phyloP scores from a whole-genome alignment of 2,329 filamentous ascomycete genomes.

The Nemania bipapillata region DNA sequence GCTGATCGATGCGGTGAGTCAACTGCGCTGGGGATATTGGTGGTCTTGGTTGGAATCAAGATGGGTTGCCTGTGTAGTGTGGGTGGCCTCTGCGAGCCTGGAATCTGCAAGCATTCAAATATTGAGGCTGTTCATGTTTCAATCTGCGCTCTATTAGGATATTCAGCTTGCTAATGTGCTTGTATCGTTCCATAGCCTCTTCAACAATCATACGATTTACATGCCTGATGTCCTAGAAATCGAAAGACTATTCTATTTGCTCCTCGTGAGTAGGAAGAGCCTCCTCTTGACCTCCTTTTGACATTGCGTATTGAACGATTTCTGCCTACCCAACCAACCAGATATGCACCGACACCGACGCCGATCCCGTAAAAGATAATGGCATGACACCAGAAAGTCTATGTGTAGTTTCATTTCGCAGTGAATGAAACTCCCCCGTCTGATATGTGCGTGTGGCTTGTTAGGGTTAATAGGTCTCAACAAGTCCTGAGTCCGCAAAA shows the following conservation, averaged over 20 bases:
- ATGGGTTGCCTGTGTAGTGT: background rate
- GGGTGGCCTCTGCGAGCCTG: background rate
- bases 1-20: background rate
- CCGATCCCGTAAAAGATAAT: background rate
- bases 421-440: background rate
- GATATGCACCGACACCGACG: conserved; percentile 30
- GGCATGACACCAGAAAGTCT: background rate
- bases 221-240: background rate
- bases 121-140: background rate
- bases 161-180: background rate
- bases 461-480: conserved; percentile 61
- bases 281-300: background rate
- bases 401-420: background rate
- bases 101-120: background rate
- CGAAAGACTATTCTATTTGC: background rate
- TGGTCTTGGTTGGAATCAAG: background rate
- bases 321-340: conserved; percentile 17
- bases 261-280: background rate
- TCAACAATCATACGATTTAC: conserved; percentile 1
- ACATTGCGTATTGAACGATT: conserved; percentile 8
- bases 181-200: background rate
- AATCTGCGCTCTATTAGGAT: background rate
- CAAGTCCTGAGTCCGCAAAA: conserved; percentile 59
- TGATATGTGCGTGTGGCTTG: background rate
- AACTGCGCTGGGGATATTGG: background rate